These are phyloP conservation scores for Botrytis porri DNA, from an alignment of 2,329 filamentous ascomycete species.

Conservation along the genomic window DNA sequence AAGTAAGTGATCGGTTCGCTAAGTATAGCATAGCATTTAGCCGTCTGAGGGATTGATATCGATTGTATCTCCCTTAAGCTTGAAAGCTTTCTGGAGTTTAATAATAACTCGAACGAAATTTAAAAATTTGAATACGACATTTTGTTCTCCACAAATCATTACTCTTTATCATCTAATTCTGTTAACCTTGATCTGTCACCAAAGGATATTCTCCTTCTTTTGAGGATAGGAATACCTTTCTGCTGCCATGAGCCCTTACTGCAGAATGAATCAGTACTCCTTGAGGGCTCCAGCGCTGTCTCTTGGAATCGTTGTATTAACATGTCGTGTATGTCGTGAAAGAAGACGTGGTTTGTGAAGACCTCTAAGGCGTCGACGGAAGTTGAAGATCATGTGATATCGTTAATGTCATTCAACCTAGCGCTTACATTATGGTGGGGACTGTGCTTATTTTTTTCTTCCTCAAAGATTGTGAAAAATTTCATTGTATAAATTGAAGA, in stretches of 20 bases:
- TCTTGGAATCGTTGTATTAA: not conserved
- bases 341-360: not conserved
- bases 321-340: not conserved
- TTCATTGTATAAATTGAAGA: not conserved
- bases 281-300: not conserved
- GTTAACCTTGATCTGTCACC: not conserved
- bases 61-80: not conserved
- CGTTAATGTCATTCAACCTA: not conserved
- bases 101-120: not conserved
- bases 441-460: constrained; percentile 1
- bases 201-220: not conserved
- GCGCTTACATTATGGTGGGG: not conserved
- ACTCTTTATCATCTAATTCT: not conserved
- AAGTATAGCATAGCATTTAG: not conserved
- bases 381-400: not conserved
- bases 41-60: not conserved
- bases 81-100: not conserved
- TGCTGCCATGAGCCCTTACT: not conserved
- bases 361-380: not conserved
- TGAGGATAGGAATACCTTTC: not conserved
- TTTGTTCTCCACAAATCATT: not conserved
- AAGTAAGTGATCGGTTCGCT: not conserved
- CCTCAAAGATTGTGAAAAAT: not conserved
- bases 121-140: not conserved
- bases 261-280: not conserved